Conservation (phyloP, 495 filamentous ascomycete species). For the Daldinia bambusicola region DNA sequence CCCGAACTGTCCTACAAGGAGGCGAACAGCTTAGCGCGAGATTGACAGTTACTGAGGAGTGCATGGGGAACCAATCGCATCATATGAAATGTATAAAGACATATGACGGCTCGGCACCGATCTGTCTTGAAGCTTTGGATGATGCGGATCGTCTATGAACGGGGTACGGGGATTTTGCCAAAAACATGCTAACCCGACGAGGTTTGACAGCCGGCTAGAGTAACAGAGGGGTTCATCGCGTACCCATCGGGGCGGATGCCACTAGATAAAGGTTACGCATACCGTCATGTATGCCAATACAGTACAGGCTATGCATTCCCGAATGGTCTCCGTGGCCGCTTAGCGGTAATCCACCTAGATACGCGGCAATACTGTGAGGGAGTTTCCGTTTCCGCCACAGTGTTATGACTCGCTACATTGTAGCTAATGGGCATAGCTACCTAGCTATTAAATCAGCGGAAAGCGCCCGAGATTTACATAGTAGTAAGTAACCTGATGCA, state of each 20-base stretch:
- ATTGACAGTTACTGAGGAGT: conserved; percentile 25
- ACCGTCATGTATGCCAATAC: conserved; percentile 20
- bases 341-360: conserved; percentile 26
- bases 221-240: conserved; percentile 29
- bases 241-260: conserved; percentile 42
- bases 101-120: conserved; percentile 42
- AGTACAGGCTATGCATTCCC: conserved; percentile 35
- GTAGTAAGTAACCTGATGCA: conserved; percentile 27
- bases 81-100: conserved; percentile 11
- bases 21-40: conserved; percentile 6
- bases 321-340: conserved; percentile 34
- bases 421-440: conserved; percentile 10
- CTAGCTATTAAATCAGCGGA: conserved; percentile 32
- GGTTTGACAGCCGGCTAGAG: conserved; percentile 43
- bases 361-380: conserved; percentile 9
- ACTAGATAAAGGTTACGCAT: conserved; percentile 23
- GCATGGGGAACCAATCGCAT: conserved; percentile 21
- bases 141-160: conserved; percentile 37
- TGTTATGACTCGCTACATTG: conserved; percentile 33
- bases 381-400: conserved; percentile 25
- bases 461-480: conserved; percentile 22
- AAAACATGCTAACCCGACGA: conserved; percentile 38
- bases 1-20: conserved; percentile 1
- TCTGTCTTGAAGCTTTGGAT: conserved; percentile 39
- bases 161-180: conserved; percentile 42